A percentile compares a stretch with the other conserved stretches of the same genome.
Evolutionary conservation across 495 filamentous ascomycete genomes (phyloP).

Genomic region (Oleoguttula mirabilis): DNA sequence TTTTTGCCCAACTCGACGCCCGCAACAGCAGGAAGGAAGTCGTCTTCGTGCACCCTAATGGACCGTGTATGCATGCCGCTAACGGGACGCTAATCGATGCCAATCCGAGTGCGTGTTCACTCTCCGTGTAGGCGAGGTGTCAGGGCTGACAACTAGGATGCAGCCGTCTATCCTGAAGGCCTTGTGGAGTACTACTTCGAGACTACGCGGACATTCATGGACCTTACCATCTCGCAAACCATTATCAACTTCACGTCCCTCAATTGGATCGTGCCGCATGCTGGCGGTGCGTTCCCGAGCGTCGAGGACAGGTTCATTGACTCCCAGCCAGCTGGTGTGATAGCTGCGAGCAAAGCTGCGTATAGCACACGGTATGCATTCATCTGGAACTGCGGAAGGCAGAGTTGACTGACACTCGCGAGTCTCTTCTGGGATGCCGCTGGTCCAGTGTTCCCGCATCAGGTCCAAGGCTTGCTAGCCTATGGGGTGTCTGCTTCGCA

Average conservation of each 20-base stretch:
- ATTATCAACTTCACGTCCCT: slow-evolving; percentile 21
- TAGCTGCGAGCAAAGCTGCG: slow-evolving; percentile 1
- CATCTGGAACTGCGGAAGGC: too few relatives aligned
- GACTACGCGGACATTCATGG: slow-evolving; percentile 21
- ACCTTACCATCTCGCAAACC: slow-evolving; percentile 19
- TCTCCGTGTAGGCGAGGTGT: not conserved
- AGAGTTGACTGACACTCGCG: not conserved
- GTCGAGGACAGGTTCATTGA: slow-evolving; percentile 21
- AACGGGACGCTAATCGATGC: slow-evolving; percentile 14
- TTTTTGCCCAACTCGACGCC: slow-evolving; percentile 17
- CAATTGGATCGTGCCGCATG: slow-evolving; percentile 22
- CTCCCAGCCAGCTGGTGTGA: not conserved
- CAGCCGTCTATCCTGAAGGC: slow-evolving; percentile 20
- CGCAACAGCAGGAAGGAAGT: slow-evolving; percentile 9
- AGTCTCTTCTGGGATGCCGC: slow-evolving; percentile 21
- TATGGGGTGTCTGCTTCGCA: slow-evolving; percentile 20
- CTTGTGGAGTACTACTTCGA: slow-evolving; percentile 26
- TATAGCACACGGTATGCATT: not conserved
- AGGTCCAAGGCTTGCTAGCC: slow-evolving; percentile 22
- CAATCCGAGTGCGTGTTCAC: slow-evolving; percentile 18
- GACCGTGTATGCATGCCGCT: slow-evolving; percentile 12
- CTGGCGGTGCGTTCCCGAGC: slow-evolving; percentile 22
- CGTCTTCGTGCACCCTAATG: slow-evolving; percentile 24
- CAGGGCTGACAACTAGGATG: too few relatives aligned
- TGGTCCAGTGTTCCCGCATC: slow-evolving; percentile 21